Base-by-base conservation (phyloP, 306 rosid genomes). In the Lotus japonicus region DNA sequence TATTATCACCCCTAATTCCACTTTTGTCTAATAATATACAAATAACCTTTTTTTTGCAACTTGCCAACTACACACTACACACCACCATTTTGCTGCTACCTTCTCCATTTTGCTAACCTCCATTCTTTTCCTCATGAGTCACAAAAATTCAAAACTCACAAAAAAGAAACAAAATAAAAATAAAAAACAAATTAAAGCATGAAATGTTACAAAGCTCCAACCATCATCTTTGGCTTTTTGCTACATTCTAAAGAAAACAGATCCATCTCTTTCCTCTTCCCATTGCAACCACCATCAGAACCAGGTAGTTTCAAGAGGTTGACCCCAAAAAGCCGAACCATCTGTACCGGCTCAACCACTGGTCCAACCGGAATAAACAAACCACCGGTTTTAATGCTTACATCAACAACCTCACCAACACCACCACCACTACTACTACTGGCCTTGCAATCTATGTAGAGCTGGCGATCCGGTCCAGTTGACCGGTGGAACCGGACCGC, bases 301-400 rank as follows among this genome's bases (percentile, higher is more conserved):
- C 75, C 85, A 12, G 96, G 89, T 5, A 82, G 67, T 71, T 90
- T 83, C 81, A 90, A 74, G 54, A 94, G 83, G 83, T 94, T 91
- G 21, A 94, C 99, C 31, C 99, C 99, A 28, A 94, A 94, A 1
- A 94, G 81, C 70, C 97, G 82, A 3, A 94, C 81, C 82, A 89
- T 85, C 71, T 85, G 89, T 67, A 92, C 94, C 79, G 89, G 86
- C 38, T 80, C 79, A 48, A 74, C 84, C 8, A 79, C 86, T 68
- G 91, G 82, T 43, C 78, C 71, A 10, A 63, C 79, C 66, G 84
- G 75, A 38, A 67, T 42, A 5, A 76, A n/a, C 45, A 80, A 66
- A 23, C 6, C 67, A 5, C 41, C 14, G 4, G 2, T 54, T 7
- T 8, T 26, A 59, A 3, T 2, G 1, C 26, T 43, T 7, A 11